Percentiles rank a stretch among this genome's conserved stretches.
Evolutionary conservation across 2,329 filamentous ascomycete species (phyloP).

Genomic region (Orbilia brochopaga): DNA sequence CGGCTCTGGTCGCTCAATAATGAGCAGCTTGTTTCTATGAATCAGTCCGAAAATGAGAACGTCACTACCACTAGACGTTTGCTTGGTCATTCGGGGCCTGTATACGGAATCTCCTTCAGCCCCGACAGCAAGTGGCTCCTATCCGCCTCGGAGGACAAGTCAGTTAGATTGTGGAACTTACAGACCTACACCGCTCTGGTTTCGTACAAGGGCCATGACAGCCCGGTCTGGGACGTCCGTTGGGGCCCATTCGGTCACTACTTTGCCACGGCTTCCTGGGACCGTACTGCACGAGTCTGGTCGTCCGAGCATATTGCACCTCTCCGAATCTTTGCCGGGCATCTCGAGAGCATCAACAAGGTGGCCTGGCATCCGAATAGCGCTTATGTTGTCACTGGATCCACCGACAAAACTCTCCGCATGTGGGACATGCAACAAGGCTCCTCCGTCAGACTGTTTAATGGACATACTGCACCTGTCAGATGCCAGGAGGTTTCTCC

Average conservation of each 20-base stretch:
- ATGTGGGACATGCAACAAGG: slow-evolving; percentile 97
- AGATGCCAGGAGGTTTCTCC: slow-evolving; percentile 83
- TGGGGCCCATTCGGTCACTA: slow-evolving; percentile 97
- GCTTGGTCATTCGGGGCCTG: slow-evolving; percentile 86
- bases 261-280: slow-evolving; percentile 84
- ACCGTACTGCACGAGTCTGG: slow-evolving; percentile 90
- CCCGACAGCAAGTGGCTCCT: slow-evolving; percentile 75
- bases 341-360: slow-evolving; percentile 89
- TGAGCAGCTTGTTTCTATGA: slow-evolving; percentile 73
- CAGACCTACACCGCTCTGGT: slow-evolving; percentile 92
- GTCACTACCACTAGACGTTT: slow-evolving; percentile 75
- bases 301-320: slow-evolving; percentile 90
- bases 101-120: slow-evolving; percentile 90
- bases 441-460: slow-evolving; percentile 86
- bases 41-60: slow-evolving; percentile 65
- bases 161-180: slow-evolving; percentile 88
- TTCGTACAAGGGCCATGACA: slow-evolving; percentile 90
- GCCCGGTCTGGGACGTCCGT: slow-evolving; percentile 82
- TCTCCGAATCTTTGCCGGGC: slow-evolving; percentile 84
- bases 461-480: slow-evolving; percentile 86
- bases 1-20: slow-evolving; percentile 92
- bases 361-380: slow-evolving; percentile 96
- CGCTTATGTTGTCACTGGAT: slow-evolving; percentile 89
- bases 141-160: slow-evolving; percentile 84
- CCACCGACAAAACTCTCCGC: slow-evolving; percentile 88